Evolutionary conservation across 139 green algal species (phyloP), one percentile per base, ranked within the genome.

Genomic region (Bryopsis sp.): DNA sequence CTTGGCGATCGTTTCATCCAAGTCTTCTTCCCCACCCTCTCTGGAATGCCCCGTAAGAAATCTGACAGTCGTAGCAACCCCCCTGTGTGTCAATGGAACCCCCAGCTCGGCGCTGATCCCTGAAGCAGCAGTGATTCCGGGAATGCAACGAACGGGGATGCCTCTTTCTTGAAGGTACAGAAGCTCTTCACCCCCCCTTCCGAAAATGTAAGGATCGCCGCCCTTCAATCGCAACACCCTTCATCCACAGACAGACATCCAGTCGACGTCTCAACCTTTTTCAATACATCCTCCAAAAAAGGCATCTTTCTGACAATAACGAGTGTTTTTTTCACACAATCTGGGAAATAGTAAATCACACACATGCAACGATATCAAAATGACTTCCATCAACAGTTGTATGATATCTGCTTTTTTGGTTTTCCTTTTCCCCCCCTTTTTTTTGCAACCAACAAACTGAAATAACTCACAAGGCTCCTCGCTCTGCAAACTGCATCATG

Each of bases 201-300:
- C 95, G 81, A 98, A 99, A 32, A 99, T 80, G 50, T 88, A 97
- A 1, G 91, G 91, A 73, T 97, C 91, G 2, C 91, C 91, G 0
- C 91, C 91, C 74, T 97, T 97, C 22, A 99, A 85, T 36, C 94
- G 81, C 54, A 96, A 67, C 22, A 87, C 82, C 11, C 32, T 35
- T 7, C n/a, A n/a, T n/a, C n/a, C n/a, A n/a, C n/a, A n/a, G n/a
- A n/a, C n/a, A n/a, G n/a, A n/a, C n/a, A n/a, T n/a, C n/a, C n/a
- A n/a, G n/a, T n/a, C n/a, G n/a, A n/a, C n/a, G n/a, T n/a, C n/a
- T n/a, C n/a, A n/a, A n/a, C n/a, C n/a, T n/a, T n/a, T n/a, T n/a
- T n/a, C n/a, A n/a, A n/a, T n/a, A n/a, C n/a, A n/a, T n/a, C n/a
- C n/a, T n/a, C n/a, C n/a, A n/a, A n/a, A n/a, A n/a, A n/a, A n/a